phyloP scores from a whole-genome alignment of 2,329 filamentous ascomycete species.

The Penicillium expansum region DNA sequence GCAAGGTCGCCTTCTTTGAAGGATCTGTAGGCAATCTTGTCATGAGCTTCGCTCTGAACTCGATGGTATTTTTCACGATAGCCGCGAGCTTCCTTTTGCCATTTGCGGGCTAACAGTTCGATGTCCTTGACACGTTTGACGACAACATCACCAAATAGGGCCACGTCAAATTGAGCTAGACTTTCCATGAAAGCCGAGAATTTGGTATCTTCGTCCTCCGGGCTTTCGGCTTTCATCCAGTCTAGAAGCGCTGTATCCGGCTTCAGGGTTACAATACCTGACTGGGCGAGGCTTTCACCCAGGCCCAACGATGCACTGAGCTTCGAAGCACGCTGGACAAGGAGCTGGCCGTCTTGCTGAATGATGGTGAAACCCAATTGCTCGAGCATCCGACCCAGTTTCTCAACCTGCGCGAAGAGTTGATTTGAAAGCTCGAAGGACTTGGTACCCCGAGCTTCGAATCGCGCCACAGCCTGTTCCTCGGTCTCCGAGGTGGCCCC shows the following conservation, averaged over 20 bases:
- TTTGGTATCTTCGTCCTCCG: conserved; percentile 65
- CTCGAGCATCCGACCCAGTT: conserved; percentile 78
- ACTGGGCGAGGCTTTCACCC: conserved; percentile 37
- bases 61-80: conserved; percentile 85
- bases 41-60: conserved; percentile 79
- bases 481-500: conserved; percentile 32
- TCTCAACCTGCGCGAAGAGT: conserved; percentile 79
- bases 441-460: conserved; percentile 67
- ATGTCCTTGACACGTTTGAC: conserved; percentile 89
- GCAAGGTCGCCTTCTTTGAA: conserved; percentile 97
- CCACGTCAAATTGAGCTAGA: conserved; percentile 75
- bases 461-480: conserved; percentile 49
- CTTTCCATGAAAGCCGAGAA: conserved; percentile 73
- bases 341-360: conserved; percentile 69
- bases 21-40: conserved; percentile 92
- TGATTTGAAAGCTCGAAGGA: conserved; percentile 81
- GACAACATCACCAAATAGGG: conserved; percentile 78
- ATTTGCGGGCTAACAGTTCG: conserved; percentile 88
- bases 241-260: conserved; percentile 71
- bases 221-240: conserved; percentile 72
- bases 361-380: conserved; percentile 80
- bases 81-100: conserved; percentile 80
- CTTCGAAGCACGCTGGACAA: conserved; percentile 68
- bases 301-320: conserved; percentile 42
- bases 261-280: conserved; percentile 36